Evolutionary conservation across 2,329 filamentous ascomycete species (phyloP).

Genomic region (Aspergillus ustus): DNA sequence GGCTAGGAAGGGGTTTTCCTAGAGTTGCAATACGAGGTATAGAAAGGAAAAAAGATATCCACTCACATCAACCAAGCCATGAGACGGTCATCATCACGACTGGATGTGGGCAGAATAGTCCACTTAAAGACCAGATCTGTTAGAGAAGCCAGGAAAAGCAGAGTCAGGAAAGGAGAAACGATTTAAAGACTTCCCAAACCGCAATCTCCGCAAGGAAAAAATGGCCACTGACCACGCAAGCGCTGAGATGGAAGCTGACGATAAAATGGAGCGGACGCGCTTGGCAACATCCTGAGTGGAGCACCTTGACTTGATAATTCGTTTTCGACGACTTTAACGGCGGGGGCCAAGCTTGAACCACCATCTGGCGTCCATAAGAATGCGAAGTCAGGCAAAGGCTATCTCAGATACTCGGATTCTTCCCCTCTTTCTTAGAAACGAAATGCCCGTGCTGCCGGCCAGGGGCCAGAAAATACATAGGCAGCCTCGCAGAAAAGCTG

Average conservation of each 20-base stretch:
- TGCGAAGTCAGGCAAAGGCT: not conserved
- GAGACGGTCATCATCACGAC: constrained; percentile 7
- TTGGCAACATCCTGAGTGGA: constrained; percentile 34
- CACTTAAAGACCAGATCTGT: not conserved
- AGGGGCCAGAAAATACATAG: not conserved
- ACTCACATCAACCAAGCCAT: constrained; percentile 11
- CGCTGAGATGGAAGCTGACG: constrained; percentile 28
- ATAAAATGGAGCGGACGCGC: constrained; percentile 25
- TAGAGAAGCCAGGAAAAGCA: constrained; percentile 1
- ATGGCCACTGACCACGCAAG: constrained; percentile 27
- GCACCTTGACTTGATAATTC: constrained; percentile 15
- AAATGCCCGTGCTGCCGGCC: not conserved
- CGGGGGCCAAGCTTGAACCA: not conserved
- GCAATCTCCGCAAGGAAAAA: constrained; percentile 20
- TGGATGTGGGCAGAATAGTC: not conserved
- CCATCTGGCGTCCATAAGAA: not conserved
- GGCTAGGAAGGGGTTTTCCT: constrained; percentile 31
- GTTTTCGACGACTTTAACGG: constrained; percentile 8
- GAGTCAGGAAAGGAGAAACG: constrained; percentile 15
- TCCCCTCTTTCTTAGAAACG: not conserved
- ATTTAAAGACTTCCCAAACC: constrained; percentile 10
- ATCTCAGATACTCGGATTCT: not conserved
- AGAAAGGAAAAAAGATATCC: constrained; percentile 9
- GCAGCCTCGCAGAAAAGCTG: not conserved
- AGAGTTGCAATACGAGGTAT: constrained; percentile 14